Conservation (phyloP, 768 basidiomycete genomes). For the Harrya chromipes region DNA sequence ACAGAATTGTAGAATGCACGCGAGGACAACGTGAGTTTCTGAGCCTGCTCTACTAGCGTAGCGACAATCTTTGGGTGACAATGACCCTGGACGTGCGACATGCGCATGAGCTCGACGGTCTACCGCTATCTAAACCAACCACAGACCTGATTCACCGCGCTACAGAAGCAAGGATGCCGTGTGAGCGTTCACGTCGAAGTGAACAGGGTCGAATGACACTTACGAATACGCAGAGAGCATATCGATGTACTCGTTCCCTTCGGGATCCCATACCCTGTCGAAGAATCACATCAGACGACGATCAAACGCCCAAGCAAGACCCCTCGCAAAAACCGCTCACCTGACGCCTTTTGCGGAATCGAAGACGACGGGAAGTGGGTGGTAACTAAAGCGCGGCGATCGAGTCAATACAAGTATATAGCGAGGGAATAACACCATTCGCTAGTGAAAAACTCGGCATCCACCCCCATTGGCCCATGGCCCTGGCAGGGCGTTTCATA, state of each 20-base stretch:
- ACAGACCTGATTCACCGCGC: slow-evolving; percentile 84
- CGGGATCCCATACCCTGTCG: slow-evolving; percentile 83
- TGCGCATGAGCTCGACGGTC: slow-evolving; percentile 8
- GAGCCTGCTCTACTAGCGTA: slow-evolving; percentile 79
- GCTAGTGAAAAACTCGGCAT: slow-evolving; percentile 25
- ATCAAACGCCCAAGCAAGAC: neutral
- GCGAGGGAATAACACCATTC: slow-evolving; percentile 37
- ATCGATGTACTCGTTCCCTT: slow-evolving; percentile 95
- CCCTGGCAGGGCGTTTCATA: slow-evolving; percentile 4
- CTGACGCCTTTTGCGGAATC: slow-evolving; percentile 86
- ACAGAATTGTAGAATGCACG: slow-evolving; percentile 94
- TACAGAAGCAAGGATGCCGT: slow-evolving; percentile 24
- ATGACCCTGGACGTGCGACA: slow-evolving; percentile 55
- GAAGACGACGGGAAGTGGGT: slow-evolving; percentile 93
- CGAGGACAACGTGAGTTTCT: slow-evolving; percentile 89
- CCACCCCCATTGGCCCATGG: slow-evolving; percentile 21
- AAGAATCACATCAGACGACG: slow-evolving; percentile 3
- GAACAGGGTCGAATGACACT: slow-evolving; percentile 29
- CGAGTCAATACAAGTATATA: no score
- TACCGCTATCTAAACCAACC: neutral
- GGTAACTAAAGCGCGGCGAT: slow-evolving; percentile 68
- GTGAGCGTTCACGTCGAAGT: slow-evolving; percentile 5
- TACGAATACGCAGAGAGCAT: slow-evolving; percentile 98
- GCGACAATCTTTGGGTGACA: slow-evolving; percentile 88
- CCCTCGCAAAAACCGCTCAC: slow-evolving; percentile 54